phyloP scores from a whole-genome alignment of 257 asterid genomes.

The Solanum tacnaense region DNA sequence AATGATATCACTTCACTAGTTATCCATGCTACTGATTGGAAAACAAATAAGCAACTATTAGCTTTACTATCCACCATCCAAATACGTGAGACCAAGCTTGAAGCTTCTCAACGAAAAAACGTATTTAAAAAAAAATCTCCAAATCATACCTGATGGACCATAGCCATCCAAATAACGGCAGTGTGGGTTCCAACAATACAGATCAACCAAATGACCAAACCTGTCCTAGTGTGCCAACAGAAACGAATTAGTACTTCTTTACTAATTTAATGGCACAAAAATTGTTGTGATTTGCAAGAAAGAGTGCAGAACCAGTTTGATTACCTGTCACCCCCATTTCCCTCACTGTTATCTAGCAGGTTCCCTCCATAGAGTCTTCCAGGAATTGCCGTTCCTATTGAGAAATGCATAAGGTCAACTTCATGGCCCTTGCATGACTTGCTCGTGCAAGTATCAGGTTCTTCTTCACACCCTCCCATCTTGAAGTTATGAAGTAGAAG shows the following conservation, averaged over 20 bases:
- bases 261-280: neutral
- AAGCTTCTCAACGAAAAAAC: neutral
- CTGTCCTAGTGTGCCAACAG: slow-evolving; percentile 24
- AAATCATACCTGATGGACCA: slow-evolving; percentile 38
- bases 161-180: slow-evolving; percentile 47
- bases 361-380: slow-evolving; percentile 59
- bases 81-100: neutral
- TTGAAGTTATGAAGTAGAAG: slow-evolving; percentile 4
- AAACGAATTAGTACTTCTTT: neutral
- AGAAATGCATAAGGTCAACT: slow-evolving; percentile 68
- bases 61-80: neutral
- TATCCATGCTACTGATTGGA: neutral
- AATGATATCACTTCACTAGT: neutral
- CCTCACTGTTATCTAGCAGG: slow-evolving; percentile 36
- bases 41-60: neutral
- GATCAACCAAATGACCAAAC: slow-evolving; percentile 53
- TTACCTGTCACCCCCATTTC: slow-evolving; percentile 63
- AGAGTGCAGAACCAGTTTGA: neutral
- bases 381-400: slow-evolving; percentile 53
- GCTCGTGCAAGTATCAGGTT: slow-evolving; percentile 39
- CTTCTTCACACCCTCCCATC: slow-evolving; percentile 64
- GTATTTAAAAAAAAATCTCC: neutral
- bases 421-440: slow-evolving; percentile 58
- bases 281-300: neutral
- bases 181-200: slow-evolving; percentile 57